These are phyloP conservation scores for Diplosphaera chodatii DNA, from an alignment of 139 green algal species.

Conservation along the genomic window DNA sequence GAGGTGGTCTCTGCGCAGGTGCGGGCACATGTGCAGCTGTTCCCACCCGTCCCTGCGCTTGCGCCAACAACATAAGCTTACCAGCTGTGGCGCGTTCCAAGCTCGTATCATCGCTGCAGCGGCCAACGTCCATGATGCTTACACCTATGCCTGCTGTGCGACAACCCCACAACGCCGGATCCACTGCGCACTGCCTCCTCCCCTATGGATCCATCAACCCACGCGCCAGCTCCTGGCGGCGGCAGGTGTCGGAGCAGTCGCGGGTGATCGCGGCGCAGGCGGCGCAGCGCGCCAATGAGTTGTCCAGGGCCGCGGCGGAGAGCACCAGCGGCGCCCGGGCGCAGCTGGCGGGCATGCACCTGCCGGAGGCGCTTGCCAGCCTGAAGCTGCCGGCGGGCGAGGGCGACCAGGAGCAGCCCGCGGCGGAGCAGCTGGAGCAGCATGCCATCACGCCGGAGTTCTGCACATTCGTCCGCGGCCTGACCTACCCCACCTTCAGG, in stretches of 20 bases:
- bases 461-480: conserved; percentile 37
- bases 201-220: no score
- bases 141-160: no score
- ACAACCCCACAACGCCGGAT: no score
- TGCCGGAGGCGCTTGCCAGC: neutral
- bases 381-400: neutral
- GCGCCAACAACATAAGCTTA: no score
- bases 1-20: neutral
- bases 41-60: no score
- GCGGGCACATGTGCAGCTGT: no score
- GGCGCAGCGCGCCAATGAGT: neutral
- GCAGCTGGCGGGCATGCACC: conserved; percentile 8
- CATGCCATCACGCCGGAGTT: conserved; percentile 51
- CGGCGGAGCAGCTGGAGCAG: conserved; percentile 18
- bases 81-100: no score
- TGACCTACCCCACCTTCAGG: conserved; percentile 56
- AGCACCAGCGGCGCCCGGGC: neutral
- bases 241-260: conserved; percentile 9
- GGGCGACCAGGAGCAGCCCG: neutral
- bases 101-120: no score
- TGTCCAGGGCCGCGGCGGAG: conserved; percentile 5
- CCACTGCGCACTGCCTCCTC: no score
- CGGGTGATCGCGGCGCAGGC: conserved; percentile 16
- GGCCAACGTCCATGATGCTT: no score
- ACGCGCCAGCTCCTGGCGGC: no score